Evolutionary conservation across 805 yeast species (phyloP).

Genomic region (Kodamaea sagamina): DNA sequence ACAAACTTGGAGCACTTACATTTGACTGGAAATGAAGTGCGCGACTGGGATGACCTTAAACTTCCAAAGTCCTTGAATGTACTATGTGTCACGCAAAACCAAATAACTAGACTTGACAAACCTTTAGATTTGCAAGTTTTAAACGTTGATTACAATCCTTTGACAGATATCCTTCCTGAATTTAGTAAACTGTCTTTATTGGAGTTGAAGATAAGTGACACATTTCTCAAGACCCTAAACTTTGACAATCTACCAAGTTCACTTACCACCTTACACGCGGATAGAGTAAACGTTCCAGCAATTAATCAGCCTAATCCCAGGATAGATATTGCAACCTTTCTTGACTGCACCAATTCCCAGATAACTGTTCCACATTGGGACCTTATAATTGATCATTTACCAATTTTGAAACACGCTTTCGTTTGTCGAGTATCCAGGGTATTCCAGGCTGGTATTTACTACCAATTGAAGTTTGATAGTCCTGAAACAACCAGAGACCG

Average conservation of each 20-base stretch:
- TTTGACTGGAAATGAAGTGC: not conserved
- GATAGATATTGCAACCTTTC: not conserved
- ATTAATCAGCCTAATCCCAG: not conserved
- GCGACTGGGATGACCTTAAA: not conserved
- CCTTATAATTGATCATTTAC: not conserved
- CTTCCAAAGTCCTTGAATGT: not conserved
- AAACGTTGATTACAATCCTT: not conserved
- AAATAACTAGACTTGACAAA: not conserved
- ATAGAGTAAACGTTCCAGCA: not conserved
- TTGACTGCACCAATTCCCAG: not conserved
- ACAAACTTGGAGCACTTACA: slow-evolving; percentile 5
- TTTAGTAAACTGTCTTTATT: not conserved
- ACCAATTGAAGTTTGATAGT: not conserved
- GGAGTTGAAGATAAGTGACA: not conserved
- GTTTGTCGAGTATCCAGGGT: not conserved
- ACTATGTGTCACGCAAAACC: not conserved
- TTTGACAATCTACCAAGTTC: not conserved
- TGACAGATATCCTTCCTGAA: not conserved
- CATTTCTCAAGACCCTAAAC: not conserved
- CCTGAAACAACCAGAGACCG: too few species aligned
- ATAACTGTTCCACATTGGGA: slow-evolving; percentile 3
- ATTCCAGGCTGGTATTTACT: not conserved
- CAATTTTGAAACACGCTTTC: not conserved
- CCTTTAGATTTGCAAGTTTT: not conserved
- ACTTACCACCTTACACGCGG: slow-evolving; percentile 3